phyloP scores from a whole-genome alignment of 768 basidiomycete genomes.

The Tephrocybe rancida region DNA sequence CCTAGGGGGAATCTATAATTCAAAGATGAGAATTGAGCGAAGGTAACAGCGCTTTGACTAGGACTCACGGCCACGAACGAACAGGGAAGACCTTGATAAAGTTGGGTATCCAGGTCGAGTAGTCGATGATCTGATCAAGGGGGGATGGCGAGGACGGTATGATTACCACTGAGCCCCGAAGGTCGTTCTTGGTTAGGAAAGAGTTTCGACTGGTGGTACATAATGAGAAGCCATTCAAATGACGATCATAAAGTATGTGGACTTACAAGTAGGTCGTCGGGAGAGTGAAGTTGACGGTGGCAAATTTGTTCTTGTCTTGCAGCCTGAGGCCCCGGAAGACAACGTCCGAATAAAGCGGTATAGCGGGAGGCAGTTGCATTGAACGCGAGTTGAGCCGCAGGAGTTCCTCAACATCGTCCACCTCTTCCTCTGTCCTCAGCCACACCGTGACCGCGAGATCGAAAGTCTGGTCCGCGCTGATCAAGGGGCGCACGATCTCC shows the following conservation, averaged over 20 bases:
- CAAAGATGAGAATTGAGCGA: neutral
- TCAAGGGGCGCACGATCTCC: slow-evolving; percentile 16
- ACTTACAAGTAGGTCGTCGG: slow-evolving; percentile 35
- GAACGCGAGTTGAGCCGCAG: neutral
- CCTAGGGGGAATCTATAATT: slow-evolving; percentile 24
- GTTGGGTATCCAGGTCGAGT: slow-evolving; percentile 32
- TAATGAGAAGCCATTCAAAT: neutral
- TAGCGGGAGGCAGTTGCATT: neutral
- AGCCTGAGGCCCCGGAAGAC: slow-evolving; percentile 29
- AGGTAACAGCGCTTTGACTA: neutral
- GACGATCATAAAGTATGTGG: neutral
- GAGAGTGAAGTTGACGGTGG: slow-evolving; percentile 26
- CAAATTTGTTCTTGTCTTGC: slow-evolving; percentile 23
- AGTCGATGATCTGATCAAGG: slow-evolving; percentile 28
- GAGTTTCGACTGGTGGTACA: slow-evolving; percentile 20
- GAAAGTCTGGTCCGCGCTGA: slow-evolving; percentile 17
- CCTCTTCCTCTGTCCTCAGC: slow-evolving; percentile 11
- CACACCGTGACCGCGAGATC: slow-evolving; percentile 23
- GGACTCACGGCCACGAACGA: slow-evolving; percentile 31
- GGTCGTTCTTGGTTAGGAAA: slow-evolving; percentile 30
- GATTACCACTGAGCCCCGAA: slow-evolving; percentile 39
- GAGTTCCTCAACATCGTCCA: neutral
- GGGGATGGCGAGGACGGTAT: slow-evolving; percentile 32
- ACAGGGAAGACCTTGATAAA: slow-evolving; percentile 24
- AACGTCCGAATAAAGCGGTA: slow-evolving; percentile 26